Percentiles rank a stretch among this genome's conserved stretches.
These are phyloP conservation scores for Leucogyrophana mollusca DNA, from an alignment of 768 basidiomycete genomes.

Conservation along the genomic window DNA sequence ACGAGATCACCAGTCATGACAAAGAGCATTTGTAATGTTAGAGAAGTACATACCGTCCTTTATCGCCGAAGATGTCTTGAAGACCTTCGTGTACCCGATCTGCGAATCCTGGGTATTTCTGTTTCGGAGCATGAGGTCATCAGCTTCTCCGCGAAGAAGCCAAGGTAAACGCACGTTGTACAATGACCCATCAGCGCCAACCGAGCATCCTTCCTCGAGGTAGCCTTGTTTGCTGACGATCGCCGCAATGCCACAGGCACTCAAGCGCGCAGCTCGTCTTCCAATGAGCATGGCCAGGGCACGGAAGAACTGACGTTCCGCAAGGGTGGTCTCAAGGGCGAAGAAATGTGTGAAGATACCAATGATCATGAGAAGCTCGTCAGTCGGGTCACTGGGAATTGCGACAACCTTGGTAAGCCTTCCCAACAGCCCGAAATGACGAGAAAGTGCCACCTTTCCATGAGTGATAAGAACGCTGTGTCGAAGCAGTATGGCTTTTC, in stretches of 20 bases:
- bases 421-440: background rate
- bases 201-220: slow-evolving; percentile 84
- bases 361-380: slow-evolving; percentile 94
- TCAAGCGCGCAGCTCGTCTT: slow-evolving; percentile 84
- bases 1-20: slow-evolving; percentile 55
- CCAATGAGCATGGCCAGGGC: slow-evolving; percentile 89
- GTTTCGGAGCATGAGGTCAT: background rate
- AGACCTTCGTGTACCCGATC: slow-evolving; percentile 92
- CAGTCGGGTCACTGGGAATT: slow-evolving; percentile 78
- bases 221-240: slow-evolving; percentile 95
- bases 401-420: background rate
- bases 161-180: slow-evolving; percentile 70
- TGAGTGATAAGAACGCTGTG: slow-evolving; percentile 94
- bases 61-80: slow-evolving; percentile 93
- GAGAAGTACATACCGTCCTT: slow-evolving; percentile 67
- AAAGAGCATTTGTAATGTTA: background rate
- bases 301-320: slow-evolving; percentile 97
- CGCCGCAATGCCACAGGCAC: slow-evolving; percentile 94
- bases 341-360: slow-evolving; percentile 98
- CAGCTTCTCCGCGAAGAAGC: background rate
- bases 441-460: slow-evolving; percentile 72
- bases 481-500: slow-evolving; percentile 92
- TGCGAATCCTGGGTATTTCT: slow-evolving; percentile 98
- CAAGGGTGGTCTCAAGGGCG: slow-evolving; percentile 91
- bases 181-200: slow-evolving; percentile 92